These are phyloP conservation scores for Lindgomyces ingoldianus DNA, from an alignment of 495 filamentous ascomycete genomes.

Conservation along the genomic window DNA sequence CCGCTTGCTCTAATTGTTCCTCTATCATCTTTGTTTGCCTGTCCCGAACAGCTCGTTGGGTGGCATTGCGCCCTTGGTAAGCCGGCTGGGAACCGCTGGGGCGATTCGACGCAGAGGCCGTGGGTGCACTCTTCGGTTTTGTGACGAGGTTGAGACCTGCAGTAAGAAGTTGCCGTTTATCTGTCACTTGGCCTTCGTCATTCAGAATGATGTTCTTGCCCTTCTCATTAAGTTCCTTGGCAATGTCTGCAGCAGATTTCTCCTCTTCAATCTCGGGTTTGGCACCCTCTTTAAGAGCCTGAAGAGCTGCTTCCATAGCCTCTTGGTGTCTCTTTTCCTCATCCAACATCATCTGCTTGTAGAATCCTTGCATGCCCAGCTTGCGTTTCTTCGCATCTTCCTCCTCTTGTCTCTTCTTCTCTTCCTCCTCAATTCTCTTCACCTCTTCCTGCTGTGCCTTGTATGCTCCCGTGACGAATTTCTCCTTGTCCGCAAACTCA, in stretches of 20 bases:
- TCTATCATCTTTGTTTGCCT: slow-evolving; percentile 87
- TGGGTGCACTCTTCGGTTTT: slow-evolving; percentile 53
- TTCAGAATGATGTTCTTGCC: slow-evolving; percentile 76
- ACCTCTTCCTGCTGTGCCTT: slow-evolving; percentile 90
- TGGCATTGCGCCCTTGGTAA: slow-evolving; percentile 43
- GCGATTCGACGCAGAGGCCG: slow-evolving; percentile 1
- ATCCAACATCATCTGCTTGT: slow-evolving; percentile 75
- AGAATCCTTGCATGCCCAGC: slow-evolving; percentile 85
- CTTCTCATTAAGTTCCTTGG: slow-evolving; percentile 68
- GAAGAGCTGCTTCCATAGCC: slow-evolving; percentile 65
- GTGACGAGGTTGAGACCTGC: slow-evolving; percentile 83
- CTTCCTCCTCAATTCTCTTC: slow-evolving; percentile 75
- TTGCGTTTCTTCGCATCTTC: slow-evolving; percentile 64
- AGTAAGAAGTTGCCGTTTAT: slow-evolving; percentile 85
- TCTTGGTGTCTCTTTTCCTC: slow-evolving; percentile 77
- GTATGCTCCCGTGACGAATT: slow-evolving; percentile 95
- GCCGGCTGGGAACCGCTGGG: background rate
- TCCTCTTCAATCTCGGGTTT: slow-evolving; percentile 48
- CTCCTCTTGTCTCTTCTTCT: slow-evolving; percentile 66
- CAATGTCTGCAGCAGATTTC: slow-evolving; percentile 71
- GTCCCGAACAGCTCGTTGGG: slow-evolving; percentile 66
- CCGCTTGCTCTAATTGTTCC: slow-evolving; percentile 71
- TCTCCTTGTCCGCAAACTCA: slow-evolving; percentile 91
- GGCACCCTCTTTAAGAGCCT: slow-evolving; percentile 51
- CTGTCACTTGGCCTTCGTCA: slow-evolving; percentile 91